Evolutionary conservation across 495 filamentous ascomycete species (phyloP), one percentile per base, ranked within the genome.

Genomic region (Polyplosphaeria fusca): DNA sequence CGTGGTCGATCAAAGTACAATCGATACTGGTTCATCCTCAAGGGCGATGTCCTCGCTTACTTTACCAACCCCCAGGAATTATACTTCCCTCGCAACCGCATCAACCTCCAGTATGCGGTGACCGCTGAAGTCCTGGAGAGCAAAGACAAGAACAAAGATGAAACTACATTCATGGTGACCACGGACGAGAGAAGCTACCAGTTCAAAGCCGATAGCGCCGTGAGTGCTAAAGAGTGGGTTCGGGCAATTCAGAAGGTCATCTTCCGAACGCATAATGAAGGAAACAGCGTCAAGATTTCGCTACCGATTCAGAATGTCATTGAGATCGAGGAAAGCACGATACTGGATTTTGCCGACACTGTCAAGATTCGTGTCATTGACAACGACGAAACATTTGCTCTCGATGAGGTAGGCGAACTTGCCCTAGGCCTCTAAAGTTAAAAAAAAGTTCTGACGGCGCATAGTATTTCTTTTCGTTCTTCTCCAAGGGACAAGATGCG

Each of bases 221-320:
- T 84, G 27, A 95, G 87, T 70, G 93, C 93, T 4, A 96, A 91
- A 67, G 94, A 97, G 77, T 98, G 93, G 93, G 92, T 97, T 37
- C 94, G 93, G 69, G 80, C 88, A 35, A 75, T 98, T 20, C 93
- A 96, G 61, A 87, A 92, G 50, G 90, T 96, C 52, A 96, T 98
- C 39, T 97, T 97, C 65, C 80, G 91, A 46, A 91, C 91, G 0
- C 90, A 92, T 70, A 98, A 98, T 65, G 94, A 96, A 46, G 91
- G 93, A 5, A 91, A 96, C 64, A 95, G 91, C 66, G 88, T 98
- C 67, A 98, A 98, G 73, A 91, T 98, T 18, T 92, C 86, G 2
- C 77, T 97, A 16, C 91, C 92, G 5, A 85, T 94, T 18, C 81
- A 85, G 41, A 95, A 92, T 63, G 79, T 97, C 14, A 86, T 97